Evolutionary conservation across 2,329 filamentous ascomycete species (phyloP), one percentile per base, ranked within the genome.

Genomic region (Lachnellula subtilissima): DNA sequence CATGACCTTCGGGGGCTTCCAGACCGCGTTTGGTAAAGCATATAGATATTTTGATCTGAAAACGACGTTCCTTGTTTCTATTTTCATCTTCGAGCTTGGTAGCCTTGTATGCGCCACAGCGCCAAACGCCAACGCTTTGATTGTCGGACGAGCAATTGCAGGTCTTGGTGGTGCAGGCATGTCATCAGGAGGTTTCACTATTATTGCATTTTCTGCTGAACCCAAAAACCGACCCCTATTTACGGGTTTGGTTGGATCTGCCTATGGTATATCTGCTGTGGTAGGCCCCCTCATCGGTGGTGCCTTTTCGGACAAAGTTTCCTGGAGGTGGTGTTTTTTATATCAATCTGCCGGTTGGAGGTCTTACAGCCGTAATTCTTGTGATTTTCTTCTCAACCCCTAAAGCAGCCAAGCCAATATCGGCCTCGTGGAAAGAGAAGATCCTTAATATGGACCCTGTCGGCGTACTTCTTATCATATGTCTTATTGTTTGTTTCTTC

Each of bases 201-300:
- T 76, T 50, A 71, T 75, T 56, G 72, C 67, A 0, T 74, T 67
- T 47, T 51, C 59, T 19, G 66, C 60, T 40, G 50, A 57, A 35
- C 22, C 48, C 37, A n/a, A 36, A 12, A 55, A 57, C 15, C 39
- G 48, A 40, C 35, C 52, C 39, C 14, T 48, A 3, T 52, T 32
- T 8, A 37, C 45, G 28, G 50, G 54, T 9, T 2, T 57, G 1
- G 12, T 57, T 4, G 52, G 52, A 23, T n/a, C 19, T 23, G 25
- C 87, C 0, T 88, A 85, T 85, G 59, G 46, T 6, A 50, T 58
- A 15, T 32, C 57, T 4, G 52, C 62, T n/a, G 49, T 65, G 14
- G 52, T 58, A 48, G 69, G 67, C n/a, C 69, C 69, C 3, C 51
- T 71, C 2, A 36, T 71, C 6, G 69, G 69, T 19, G 69, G 69